Base-by-base conservation (phyloP, 305 asterid species). In the Stenogyne calaminthoides region DNA sequence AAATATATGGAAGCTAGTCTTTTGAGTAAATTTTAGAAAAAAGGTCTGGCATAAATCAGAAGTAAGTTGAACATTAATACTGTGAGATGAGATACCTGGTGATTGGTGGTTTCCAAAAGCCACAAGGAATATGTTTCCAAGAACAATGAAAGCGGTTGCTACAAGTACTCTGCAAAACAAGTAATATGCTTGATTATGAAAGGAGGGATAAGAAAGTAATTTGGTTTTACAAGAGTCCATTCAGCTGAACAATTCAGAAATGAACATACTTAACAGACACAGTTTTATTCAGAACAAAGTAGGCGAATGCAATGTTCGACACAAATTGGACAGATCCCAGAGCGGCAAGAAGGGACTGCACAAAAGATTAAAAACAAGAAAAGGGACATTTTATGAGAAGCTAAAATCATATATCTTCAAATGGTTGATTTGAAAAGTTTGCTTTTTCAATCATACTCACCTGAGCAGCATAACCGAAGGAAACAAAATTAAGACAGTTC, bases 91-190 rank as follows among this genome's bases (percentile, higher is more conserved):
- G 65, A 76, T 86, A 93, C 98, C 97, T 80, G 98, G 98, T 66
- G 98, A 93, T 66, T 93, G 98, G 85, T 93, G 98, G 87, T 93
- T 93, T 34, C 98, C 98, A 70, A 93, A 93, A 78, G 98, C 97
- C 80, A 93, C 98, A 69, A 93, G 96, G 87, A 93, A 91, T 81
- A 91, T 85, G 85, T 93, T 93, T 70, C 98, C 98, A 37, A 93
- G 90, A 76, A 93, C 98, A 84, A 93, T 89, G 81, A 93, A 93
- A 77, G 96, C 88, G 25, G 98, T 93, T 70, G 98, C 98, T 71
- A 89, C 81, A 64, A 89, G 88, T 72, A 93, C 96, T 56, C 98
- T 93, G 90, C 68, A 76, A 68, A 77, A 78, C 65, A 74, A 79
- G 76, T 56, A 70, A 54, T 32, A 65, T 59, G 32, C 54, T 46